Evolutionary conservation across 2,329 filamentous ascomycete species (phyloP), one percentile per base, ranked within the genome.

Genomic region (Fusarium metavorans): DNA sequence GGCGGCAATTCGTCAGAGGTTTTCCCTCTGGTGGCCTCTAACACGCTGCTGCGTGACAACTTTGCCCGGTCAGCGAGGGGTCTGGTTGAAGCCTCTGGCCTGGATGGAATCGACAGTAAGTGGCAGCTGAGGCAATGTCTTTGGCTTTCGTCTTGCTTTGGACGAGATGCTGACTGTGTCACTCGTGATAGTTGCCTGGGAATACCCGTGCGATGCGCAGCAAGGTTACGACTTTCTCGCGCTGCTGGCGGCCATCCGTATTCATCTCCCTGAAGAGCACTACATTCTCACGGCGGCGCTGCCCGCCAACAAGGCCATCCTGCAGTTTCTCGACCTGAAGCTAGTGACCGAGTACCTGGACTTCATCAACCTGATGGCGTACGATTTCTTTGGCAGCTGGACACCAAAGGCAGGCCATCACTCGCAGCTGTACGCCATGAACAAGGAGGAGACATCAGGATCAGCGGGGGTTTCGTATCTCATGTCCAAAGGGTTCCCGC

Each of bases 321-420:
- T 97, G 64, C 89, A 90, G 76, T 87, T 92, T 78, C 93, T 96
- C 80, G 89, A 95, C 79, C 84, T 96, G 13, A 84, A 82, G 25
- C 84, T 86, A 66, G 89, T 92, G 13, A 88, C 92, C 59, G 84
- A 89, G 54, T 91, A 93, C 75, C 86, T 97, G 39, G 93, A 96
- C 81, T 88, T 92, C 72, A 84, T 97, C 81, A 96, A 96, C 81
- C 84, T 97, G 39, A 94, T 93, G 89, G 90, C 93, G 2, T 97
- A 95, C 82, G 94, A 97, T 81, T 94, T 95, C 79, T 91, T 89
- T 30, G 93, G 94, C 1, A 86, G 90, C 5, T 95, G 93, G 93
- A 89, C 89, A 2, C 80, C 85, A 34, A 88, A 88, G 67, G 90
- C 90, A 54, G 94, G 93, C 8, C 93, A 96, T 80, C 94, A 96